Evolutionary conservation across 2,329 filamentous ascomycete genomes (phyloP).

Genomic region (Fusarium zealandicum): DNA sequence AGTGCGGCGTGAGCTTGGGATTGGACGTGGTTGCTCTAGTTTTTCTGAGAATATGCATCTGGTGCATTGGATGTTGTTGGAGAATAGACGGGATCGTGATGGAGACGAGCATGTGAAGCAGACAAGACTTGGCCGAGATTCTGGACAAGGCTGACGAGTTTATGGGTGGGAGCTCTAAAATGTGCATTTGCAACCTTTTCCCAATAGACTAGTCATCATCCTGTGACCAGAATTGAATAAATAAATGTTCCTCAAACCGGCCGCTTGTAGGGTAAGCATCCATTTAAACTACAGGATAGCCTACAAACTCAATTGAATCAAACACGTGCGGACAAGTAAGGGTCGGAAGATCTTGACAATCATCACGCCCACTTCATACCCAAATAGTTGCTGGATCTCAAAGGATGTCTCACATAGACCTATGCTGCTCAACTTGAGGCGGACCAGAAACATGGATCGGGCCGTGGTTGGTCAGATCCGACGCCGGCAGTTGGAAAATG

Average conservation of each 20-base stretch:
- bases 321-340: no score
- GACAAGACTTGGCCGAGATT: constrained; percentile 12
- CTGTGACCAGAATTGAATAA: no score
- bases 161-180: constrained; percentile 20
- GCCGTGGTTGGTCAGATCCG: constrained; percentile 15
- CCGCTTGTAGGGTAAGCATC: no score
- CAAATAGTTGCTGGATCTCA: no score
- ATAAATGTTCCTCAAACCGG: no score
- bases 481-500: constrained; percentile 15
- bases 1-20: constrained; percentile 18
- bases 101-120: constrained; percentile 7
- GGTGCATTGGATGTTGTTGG: not conserved
- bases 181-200: constrained; percentile 12
- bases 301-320: no score
- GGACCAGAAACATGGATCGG: constrained; percentile 13
- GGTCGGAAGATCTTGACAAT: no score
- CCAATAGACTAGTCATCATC: no score
- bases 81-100: constrained; percentile 8
- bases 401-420: constrained; percentile 1
- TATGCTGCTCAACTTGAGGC: constrained; percentile 15
- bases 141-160: constrained; percentile 22
- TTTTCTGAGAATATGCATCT: constrained; percentile 3
- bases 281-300: no score
- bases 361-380: no score
- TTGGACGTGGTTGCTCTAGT: constrained; percentile 5